phyloP scores from a whole-genome alignment of 345 rosid species.

The Microthlaspi erraticum region DNA sequence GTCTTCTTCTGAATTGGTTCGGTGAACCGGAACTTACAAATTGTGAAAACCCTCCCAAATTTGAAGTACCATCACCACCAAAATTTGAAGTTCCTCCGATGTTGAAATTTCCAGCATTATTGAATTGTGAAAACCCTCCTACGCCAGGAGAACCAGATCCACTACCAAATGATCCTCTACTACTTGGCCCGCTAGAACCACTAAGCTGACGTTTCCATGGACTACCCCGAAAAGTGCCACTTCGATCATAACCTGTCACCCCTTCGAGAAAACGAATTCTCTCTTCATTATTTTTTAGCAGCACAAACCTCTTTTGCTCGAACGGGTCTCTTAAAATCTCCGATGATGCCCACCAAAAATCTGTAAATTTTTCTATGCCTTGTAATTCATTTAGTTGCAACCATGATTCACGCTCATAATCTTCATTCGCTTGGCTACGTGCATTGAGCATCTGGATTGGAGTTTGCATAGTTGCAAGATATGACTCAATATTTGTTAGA shows the following conservation, averaged over 20 bases:
- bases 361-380: background rate
- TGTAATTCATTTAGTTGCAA: background rate
- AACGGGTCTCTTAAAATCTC: background rate
- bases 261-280: background rate
- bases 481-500: background rate
- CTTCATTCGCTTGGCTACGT: background rate
- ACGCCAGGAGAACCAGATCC: too few relatives aligned
- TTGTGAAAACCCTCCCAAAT: too few relatives aligned
- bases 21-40: background rate
- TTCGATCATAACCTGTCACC: background rate
- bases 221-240: background rate
- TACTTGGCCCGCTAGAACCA: too few relatives aligned
- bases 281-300: background rate
- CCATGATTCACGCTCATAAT: constrained; percentile 2
- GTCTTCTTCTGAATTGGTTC: background rate
- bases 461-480: background rate
- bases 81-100: too few relatives aligned
- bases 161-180: too few relatives aligned
- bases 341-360: background rate
- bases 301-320: background rate
- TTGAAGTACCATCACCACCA: background rate
- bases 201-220: background rate
- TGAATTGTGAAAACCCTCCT: too few relatives aligned
- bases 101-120: too few relatives aligned
- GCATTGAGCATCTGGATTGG: background rate